phyloP scores from a whole-genome alignment of 352 stramenopile genomes.

The Globisporangium viniferum region DNA sequence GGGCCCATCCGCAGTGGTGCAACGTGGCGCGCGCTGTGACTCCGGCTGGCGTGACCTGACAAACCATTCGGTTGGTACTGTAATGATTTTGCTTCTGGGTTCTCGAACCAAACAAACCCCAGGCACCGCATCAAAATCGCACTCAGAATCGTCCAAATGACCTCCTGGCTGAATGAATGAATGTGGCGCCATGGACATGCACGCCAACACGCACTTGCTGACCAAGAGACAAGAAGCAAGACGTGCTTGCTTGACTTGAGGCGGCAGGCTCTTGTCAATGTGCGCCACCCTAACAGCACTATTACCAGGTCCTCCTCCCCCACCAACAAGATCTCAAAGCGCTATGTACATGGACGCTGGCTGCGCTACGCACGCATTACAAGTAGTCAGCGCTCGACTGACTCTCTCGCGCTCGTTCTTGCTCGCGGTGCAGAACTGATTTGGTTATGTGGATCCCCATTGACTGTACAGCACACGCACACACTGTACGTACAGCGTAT shows the following conservation, averaged over 20 bases:
- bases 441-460: neutral
- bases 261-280: neutral
- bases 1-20: neutral
- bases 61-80: neutral
- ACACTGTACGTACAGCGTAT: neutral
- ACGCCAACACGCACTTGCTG: neutral
- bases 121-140: neutral
- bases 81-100: neutral
- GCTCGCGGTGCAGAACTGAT: neutral
- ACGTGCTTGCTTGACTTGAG: neutral
- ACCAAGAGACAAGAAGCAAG: neutral
- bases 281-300: neutral
- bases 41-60: neutral
- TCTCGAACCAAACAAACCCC: neutral
- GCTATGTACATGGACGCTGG: neutral
- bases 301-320: neutral
- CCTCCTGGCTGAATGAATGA: neutral
- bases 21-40: neutral
- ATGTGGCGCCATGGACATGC: too few relatives aligned
- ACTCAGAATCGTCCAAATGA: neutral
- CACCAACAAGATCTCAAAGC: neutral
- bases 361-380: neutral
- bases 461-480: neutral
- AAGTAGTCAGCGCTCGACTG: neutral
- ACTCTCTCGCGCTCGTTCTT: neutral